These are phyloP conservation scores for Ceratocystis papillata DNA, from an alignment of 2,329 filamentous ascomycete species.

Conservation along the genomic window DNA sequence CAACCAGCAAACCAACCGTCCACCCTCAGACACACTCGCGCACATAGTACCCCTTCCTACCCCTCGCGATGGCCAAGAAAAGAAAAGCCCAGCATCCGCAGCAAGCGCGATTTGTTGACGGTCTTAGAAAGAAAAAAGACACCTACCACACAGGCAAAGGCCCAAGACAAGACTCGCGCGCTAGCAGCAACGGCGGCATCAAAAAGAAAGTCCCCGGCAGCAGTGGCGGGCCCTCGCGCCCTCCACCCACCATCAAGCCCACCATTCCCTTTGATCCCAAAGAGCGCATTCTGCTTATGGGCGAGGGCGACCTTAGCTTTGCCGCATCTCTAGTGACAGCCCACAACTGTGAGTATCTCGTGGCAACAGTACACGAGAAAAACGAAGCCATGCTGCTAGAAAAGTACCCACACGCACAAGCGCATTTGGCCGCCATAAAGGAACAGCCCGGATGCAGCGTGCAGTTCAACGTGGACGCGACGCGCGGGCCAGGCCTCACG, in stretches of 20 bases:
- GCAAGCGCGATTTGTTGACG: slow-evolving; percentile 21
- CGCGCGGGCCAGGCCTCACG: slow-evolving; percentile 44
- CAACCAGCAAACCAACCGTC: neutral
- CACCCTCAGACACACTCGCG: neutral
- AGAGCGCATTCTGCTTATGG: slow-evolving; percentile 63
- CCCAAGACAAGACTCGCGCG: slow-evolving; percentile 9
- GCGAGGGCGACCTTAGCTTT: slow-evolving; percentile 75
- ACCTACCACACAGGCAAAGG: slow-evolving; percentile 14
- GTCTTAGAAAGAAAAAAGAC: slow-evolving; percentile 19
- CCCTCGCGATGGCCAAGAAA: slow-evolving; percentile 34
- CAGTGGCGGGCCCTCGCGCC: slow-evolving; percentile 18
- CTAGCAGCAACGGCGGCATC: slow-evolving; percentile 1
- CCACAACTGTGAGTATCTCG: slow-evolving; percentile 55
- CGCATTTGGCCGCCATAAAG: slow-evolving; percentile 45
- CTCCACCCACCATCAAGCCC: slow-evolving; percentile 19
- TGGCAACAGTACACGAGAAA: slow-evolving; percentile 58
- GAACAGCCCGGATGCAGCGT: slow-evolving; percentile 34
- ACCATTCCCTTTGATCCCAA: slow-evolving; percentile 56
- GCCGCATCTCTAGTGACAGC: slow-evolving; percentile 54
- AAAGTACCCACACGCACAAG: slow-evolving; percentile 64
- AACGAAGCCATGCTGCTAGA: slow-evolving; percentile 44
- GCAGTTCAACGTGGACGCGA: slow-evolving; percentile 56
- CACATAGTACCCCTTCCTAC: neutral
- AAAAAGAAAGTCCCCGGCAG: slow-evolving; percentile 26
- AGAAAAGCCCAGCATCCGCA: slow-evolving; percentile 33